A percentile compares a stretch with the other conserved stretches of the same genome.
These are phyloP conservation scores for Rhazya stricta DNA, from an alignment of 257 asterid species.

Conservation along the genomic window DNA sequence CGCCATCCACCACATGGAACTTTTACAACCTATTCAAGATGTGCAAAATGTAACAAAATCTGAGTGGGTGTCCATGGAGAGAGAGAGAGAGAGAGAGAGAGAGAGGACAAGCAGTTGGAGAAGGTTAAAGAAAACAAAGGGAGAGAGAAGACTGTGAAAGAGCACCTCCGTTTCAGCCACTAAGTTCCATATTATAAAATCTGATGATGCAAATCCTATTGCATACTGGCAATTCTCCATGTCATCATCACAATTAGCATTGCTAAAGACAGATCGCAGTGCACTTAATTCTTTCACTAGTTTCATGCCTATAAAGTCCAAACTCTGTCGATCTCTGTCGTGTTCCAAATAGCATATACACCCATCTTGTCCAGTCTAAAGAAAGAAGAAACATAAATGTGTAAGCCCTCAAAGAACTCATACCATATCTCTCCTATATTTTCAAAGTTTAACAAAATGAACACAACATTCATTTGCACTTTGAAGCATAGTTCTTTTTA, in stretches of 20 bases:
- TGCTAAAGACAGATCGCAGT: slow-evolving; percentile 48
- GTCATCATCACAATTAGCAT: slow-evolving; percentile 33
- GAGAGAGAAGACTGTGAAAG: slow-evolving; percentile 19
- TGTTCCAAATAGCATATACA: slow-evolving; percentile 86
- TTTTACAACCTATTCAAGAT: slow-evolving; percentile 51
- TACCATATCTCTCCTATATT: background rate
- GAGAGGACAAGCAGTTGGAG: background rate
- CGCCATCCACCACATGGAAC: slow-evolving; percentile 97
- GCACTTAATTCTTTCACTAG: slow-evolving; percentile 78
- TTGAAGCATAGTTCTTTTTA: background rate
- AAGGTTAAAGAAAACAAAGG: background rate
- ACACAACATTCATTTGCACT: background rate
- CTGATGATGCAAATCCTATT: slow-evolving; percentile 82
- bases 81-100: slow-evolving; percentile 6
- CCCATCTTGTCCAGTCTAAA: slow-evolving; percentile 97
- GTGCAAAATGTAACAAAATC: background rate
- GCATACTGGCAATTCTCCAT: slow-evolving; percentile 53
- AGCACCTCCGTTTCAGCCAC: slow-evolving; percentile 65
- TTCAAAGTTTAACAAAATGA: background rate
- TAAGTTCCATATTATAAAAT: slow-evolving; percentile 82
- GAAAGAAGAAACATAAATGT: background rate
- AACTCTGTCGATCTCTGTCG: slow-evolving; percentile 41
- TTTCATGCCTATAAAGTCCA: slow-evolving; percentile 86
- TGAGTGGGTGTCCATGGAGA: background rate
- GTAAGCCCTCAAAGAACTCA: background rate